Base-by-base conservation (phyloP, 768 basidiomycete species). In the Hortiboletus campestris region DNA sequence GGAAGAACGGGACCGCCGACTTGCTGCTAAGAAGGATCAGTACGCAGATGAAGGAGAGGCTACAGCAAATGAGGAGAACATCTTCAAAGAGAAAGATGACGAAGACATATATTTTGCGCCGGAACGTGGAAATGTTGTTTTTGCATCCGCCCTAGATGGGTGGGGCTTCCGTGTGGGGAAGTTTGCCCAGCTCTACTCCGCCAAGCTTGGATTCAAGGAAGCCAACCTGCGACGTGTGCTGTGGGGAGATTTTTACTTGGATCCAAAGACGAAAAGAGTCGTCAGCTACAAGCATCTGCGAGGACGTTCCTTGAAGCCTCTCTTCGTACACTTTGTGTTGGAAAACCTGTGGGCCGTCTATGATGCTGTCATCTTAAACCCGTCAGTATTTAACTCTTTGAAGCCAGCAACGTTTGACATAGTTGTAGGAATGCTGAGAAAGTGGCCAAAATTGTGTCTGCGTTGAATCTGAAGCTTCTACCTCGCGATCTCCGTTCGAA, bases 301-400 rank as follows among this genome's bases (percentile, higher is more conserved):
- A 49, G 96, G 94, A 17, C 83, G 94, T 41, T 80, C 83, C 46
- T 73, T 98, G 68, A 98, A 98, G 75, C 92, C 95, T 12, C 79
- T 98, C 25, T 98, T 98, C 66, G 97, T 98, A 13, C 95, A 98
- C 74, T 96, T 98, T 62, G 88, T 99, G 13, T 74, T 99, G 60
- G 97, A 98, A 50, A 98, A 98, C 69, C 80, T 99, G 25, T 99
- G 96, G 95, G 89, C 91, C 16, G 89, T 97, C 12, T 99, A 98
- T 68, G 93, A 97, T 64, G 91, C 89, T 16, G 86, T 94, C 14
- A 74, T 91, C 39, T 71, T 91, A 14, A 91, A 95, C 62, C 91
- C 93, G 96, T 98, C 66, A 67, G 96, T 84, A 14, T 46, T 40
- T 5, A 12, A 19, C 31, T 41, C 6, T 34, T 47, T 14, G 45